These are phyloP conservation scores for Lenwebbia sp. DNA, from an alignment of 345 rosid species.

Conservation along the genomic window DNA sequence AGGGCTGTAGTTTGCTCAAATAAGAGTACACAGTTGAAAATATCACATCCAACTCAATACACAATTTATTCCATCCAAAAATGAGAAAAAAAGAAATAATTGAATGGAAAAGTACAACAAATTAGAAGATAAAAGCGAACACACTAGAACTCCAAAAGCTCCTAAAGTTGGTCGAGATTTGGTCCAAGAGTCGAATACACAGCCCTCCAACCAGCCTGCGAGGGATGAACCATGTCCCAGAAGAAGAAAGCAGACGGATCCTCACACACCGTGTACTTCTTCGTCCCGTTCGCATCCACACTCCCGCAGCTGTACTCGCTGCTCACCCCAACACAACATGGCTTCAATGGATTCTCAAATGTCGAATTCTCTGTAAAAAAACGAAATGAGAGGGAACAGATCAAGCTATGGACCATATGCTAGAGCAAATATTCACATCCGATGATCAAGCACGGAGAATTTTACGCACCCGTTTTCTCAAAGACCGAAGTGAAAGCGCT, in stretches of 20 bases:
- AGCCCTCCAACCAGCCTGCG: conserved; percentile 31
- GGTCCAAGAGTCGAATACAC: conserved; percentile 9
- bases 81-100: not conserved
- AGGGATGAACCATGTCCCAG: conserved; percentile 28
- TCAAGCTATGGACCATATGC: not conserved
- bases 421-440: not conserved
- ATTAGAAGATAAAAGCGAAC: not conserved
- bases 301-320: not conserved
- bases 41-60: not conserved
- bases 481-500: conserved; percentile 42
- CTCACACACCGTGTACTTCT: conserved; percentile 17
- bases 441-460: not conserved
- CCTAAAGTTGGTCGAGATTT: conserved; percentile 7
- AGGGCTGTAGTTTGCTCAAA: not conserved
- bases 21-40: not conserved
- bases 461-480: conserved; percentile 10
- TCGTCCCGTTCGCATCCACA: conserved; percentile 1
- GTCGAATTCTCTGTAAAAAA: conserved; percentile 15
- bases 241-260: conserved; percentile 18
- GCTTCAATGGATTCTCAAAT: conserved; percentile 42
- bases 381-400: not conserved
- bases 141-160: not conserved
- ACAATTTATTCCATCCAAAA: not conserved
- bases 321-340: conserved; percentile 9
- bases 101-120: not conserved